Percentiles rank a stretch among this genome's conserved stretches.
Conservation (phyloP, 2,329 filamentous ascomycete species). For the Colletotrichum ledebouriae region DNA sequence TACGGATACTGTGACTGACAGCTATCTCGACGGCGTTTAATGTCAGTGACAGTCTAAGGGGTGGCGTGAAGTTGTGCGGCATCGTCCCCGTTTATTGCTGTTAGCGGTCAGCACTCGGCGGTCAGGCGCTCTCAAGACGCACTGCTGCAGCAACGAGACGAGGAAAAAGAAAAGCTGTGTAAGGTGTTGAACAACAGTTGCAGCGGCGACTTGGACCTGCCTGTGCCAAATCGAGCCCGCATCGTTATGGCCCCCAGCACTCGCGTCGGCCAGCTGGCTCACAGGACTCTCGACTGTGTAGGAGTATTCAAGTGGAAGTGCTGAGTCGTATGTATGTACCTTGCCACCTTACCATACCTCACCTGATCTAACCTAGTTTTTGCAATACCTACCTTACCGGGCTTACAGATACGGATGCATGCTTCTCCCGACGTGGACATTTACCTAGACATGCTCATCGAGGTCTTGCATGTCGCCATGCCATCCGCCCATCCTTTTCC, state of each 20-base stretch:
- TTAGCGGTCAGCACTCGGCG: neutral
- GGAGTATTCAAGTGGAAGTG: no score
- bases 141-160: conserved; percentile 1
- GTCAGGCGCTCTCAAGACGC: conserved; percentile 12
- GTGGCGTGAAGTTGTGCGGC: neutral
- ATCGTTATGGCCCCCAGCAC: no score
- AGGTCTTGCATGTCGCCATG: neutral
- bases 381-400: conserved; percentile 1
- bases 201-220: neutral
- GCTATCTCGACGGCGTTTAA: neutral
- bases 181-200: neutral
- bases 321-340: no score
- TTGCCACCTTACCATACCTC: conserved; percentile 11
- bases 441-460: neutral
- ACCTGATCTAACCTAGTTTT: conserved; percentile 2
- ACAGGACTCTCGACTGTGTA: no score
- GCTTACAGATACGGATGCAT: conserved; percentile 3
- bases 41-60: no score
- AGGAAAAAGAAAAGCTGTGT: conserved; percentile 5
- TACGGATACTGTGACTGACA: no score
- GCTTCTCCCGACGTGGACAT: neutral
- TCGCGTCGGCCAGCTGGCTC: no score
- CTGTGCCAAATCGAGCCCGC: neutral
- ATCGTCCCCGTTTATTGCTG: no score
- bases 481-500: neutral